phyloP scores from a whole-genome alignment of 2,329 filamentous ascomycete species.

The Alternaria rosae region DNA sequence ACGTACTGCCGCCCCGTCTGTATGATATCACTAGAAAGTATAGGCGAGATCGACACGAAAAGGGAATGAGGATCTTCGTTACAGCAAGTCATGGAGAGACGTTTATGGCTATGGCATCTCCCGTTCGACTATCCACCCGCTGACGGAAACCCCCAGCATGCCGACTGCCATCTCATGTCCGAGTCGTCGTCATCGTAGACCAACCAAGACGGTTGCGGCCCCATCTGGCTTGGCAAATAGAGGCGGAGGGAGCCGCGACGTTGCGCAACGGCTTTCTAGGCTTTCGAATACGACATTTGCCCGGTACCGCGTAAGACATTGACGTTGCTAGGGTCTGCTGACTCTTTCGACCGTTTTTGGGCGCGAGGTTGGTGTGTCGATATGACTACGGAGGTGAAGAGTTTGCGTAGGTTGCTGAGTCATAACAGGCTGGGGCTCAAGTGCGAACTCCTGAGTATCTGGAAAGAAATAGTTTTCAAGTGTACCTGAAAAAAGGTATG shows the following conservation, averaged over 20 bases:
- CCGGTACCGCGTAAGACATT: background rate
- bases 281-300: background rate
- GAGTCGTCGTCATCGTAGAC: background rate
- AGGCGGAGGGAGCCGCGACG: background rate
- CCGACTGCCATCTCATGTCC: background rate
- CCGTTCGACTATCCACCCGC: background rate
- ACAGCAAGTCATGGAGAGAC: background rate
- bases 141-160: background rate
- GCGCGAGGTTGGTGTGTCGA: background rate
- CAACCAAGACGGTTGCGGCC: background rate
- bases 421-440: background rate
- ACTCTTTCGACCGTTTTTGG: background rate
- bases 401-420: background rate
- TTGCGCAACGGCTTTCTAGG: background rate
- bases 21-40: background rate
- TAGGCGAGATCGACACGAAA: background rate
- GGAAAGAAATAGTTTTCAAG: background rate
- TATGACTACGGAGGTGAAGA: background rate
- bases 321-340: background rate
- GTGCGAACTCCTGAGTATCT: background rate
- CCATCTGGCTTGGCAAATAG: background rate
- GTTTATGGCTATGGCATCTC: background rate
- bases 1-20: background rate
- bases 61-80: background rate
- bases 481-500: too few relatives aligned